These are phyloP conservation scores for Umbelopsis vinacea DNA, from an alignment of 192 early-diverging fungal genomes.

Conservation along the genomic window DNA sequence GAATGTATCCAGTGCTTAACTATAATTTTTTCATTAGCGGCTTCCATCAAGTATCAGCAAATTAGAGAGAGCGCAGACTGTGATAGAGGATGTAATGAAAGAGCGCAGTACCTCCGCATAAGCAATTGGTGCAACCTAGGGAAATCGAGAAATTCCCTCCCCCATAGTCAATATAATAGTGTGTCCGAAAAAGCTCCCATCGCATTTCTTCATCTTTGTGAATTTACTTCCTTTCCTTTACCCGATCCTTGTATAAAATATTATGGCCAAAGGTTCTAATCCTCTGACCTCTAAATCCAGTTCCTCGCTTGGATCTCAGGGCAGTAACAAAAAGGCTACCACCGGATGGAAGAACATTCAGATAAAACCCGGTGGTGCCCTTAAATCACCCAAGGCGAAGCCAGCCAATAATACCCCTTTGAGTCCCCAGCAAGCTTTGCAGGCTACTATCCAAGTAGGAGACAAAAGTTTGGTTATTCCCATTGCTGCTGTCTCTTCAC, in stretches of 20 bases:
- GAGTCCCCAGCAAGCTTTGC: not conserved
- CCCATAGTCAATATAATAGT: not conserved
- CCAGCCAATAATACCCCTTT: not conserved
- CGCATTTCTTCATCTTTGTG: not conserved
- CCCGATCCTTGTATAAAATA: conserved; percentile 16
- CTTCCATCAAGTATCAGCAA: conserved; percentile 41
- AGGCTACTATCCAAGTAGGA: not conserved
- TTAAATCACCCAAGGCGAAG: conserved; percentile 18
- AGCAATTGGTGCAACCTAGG: conserved; percentile 1
- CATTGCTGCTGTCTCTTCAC: not conserved
- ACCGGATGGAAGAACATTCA: conserved; percentile 19
- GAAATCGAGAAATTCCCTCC: conserved; percentile 4
- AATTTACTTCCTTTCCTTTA: not conserved
- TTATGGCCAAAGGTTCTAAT: conserved; percentile 21
- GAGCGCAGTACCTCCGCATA: conserved; percentile 5
- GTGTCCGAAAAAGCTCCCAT: not conserved
- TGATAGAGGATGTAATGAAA: conserved; percentile 36
- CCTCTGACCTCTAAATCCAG: conserved; percentile 15
- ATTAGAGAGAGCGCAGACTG: conserved; percentile 41
- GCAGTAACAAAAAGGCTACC: conserved; percentile 12
- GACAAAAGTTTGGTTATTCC: not conserved
- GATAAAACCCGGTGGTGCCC: conserved; percentile 15
- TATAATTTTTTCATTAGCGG: conserved; percentile 22
- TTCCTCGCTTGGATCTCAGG: conserved; percentile 9
- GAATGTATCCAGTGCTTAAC: not conserved